Percentiles rank a stretch among this genome's conserved stretches.
Evolutionary conservation across 371 early-diverging fungal species (phyloP).

Genomic region (Circinella minor): DNA sequence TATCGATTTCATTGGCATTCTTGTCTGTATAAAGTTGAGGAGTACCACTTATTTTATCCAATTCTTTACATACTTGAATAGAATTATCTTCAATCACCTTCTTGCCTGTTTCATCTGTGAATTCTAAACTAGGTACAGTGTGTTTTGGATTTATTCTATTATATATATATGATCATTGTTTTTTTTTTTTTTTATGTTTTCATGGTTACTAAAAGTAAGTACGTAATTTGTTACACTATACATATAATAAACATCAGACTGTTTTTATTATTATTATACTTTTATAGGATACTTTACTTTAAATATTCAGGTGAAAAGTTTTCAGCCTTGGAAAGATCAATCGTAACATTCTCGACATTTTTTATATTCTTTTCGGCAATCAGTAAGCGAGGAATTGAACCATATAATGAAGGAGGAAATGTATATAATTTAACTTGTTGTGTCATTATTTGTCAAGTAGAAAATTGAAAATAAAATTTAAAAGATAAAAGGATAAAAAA

Average conservation of each 20-base stretch:
- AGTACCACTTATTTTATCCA: constrained; percentile 25
- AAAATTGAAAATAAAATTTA: too few relatives aligned
- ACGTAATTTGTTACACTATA: too few relatives aligned
- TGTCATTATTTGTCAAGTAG: too few relatives aligned
- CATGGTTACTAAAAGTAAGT: too few relatives aligned
- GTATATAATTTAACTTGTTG: constrained; percentile 28
- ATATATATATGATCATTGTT: background rate
- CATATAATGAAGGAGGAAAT: constrained; percentile 42
- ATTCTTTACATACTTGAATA: constrained; percentile 25
- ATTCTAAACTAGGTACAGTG: constrained; percentile 38
- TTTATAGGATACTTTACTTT: constrained; percentile 16
- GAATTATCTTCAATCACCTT: constrained; percentile 23
- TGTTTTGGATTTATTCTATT: constrained; percentile 34
- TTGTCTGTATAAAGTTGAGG: constrained; percentile 13
- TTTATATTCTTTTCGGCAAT: constrained; percentile 31
- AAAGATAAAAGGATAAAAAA: too few relatives aligned
- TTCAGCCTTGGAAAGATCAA: constrained; percentile 43
- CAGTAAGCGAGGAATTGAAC: constrained; percentile 34
- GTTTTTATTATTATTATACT: background rate
- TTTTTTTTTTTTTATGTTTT: background rate
- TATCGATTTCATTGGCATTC: constrained; percentile 23
- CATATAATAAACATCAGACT: too few relatives aligned
- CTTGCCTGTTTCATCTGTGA: constrained; percentile 23
- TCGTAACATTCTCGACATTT: constrained; percentile 28
- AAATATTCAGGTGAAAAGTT: constrained; percentile 40